Evolutionary conservation across 768 basidiomycete species (phyloP), one percentile per base, ranked within the genome.

Genomic region (Pisolithus tinctorius): DNA sequence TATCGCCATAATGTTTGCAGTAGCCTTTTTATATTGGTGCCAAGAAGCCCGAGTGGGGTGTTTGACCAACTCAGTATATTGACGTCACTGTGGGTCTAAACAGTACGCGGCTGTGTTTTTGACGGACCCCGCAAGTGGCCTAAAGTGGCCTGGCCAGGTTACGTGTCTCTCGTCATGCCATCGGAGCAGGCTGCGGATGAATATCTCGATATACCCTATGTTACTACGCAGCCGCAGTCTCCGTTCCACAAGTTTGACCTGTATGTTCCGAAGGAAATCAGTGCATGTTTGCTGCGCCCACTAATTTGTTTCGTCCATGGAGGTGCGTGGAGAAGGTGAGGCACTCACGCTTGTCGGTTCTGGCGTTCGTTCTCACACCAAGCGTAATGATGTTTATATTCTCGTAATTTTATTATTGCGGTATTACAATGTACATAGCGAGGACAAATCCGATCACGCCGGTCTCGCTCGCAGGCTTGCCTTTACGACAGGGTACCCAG

Each of bases 251-350:
- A 69, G 25, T 83, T 87, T 55, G 86, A 89, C 61, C 47, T 83
- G 2, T 79, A 81, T 68, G 46, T 73, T 30, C 71, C 77, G 16
- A 51, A 54, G 38, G 23, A 47, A 20, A 44, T 25, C 30, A 42
- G 46, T 50, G 2, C 29, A 38, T 7, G 27, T 4, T n/a, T 44
- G 31, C 51, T 52, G 42, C 58, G 61, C 1, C 72, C 76, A n/a
- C 64, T 89, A 40, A 61, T 90, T 37, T 80, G 81, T 59, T 91
- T 89, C 59, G 70, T 91, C 27, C 90, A 90, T 58, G 90, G 90
- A 29, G 90, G 90, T 31, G 90, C 89, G 23, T 93, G 90, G 90
- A 72, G 81, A 59, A 65, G 80, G 88, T 88, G 62, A 72, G 84
- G 62, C 46, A 2, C 49, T 47, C 54, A 45, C 37, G 30, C 16